Evolutionary conservation across 108 stramenopile species (phyloP), one percentile per base, ranked within the genome.

Genomic region (Nitzschia palea): DNA sequence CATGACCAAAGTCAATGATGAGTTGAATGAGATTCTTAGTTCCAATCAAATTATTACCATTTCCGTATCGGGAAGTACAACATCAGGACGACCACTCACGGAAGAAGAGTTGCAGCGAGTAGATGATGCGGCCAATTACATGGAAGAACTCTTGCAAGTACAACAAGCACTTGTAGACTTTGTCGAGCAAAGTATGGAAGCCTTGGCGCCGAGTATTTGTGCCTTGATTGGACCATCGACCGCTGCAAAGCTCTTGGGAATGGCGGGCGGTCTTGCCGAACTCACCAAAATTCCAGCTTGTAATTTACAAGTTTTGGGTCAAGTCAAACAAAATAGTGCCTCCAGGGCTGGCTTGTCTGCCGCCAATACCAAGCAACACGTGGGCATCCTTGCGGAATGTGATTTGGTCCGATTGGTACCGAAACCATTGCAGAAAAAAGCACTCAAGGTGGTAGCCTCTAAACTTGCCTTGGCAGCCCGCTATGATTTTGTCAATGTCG

Each of bases 41-140:
- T 61, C 68, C 26, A 95, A 90, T 64, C 84, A 93, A 55, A 90
- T 97, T 63, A 97, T 99, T 77, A 95, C 95, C 14, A 80, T 99
- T 31, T 84, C 87, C 28, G 95, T 99, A 10, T 90, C 96, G 0
- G 93, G 89, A 36, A 87, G 83, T 56, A 95, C 96, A 1, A 95
- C 94, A 6, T 77, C 80, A 8, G 93, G 92, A 3, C 62, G 85
- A 17, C 65, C 74, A 10, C 67, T 98, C 37, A 57, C 72, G 0
- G 70, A 77, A 28, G 69, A 57, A 6, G 94, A 89, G 68, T 69
- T 97, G 44, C 31, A 62, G 26, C 27, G 12, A 9, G 79, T 85
- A 4, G 61, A 85, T 47, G 60, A 43, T 17, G 69, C 80, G 8
- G 80, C 75, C 31, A 43, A 43, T 14, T 88, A 90, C 44, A 78